phyloP scores from a whole-genome alignment of 345 rosid species.

The Erodium maritimum region DNA sequence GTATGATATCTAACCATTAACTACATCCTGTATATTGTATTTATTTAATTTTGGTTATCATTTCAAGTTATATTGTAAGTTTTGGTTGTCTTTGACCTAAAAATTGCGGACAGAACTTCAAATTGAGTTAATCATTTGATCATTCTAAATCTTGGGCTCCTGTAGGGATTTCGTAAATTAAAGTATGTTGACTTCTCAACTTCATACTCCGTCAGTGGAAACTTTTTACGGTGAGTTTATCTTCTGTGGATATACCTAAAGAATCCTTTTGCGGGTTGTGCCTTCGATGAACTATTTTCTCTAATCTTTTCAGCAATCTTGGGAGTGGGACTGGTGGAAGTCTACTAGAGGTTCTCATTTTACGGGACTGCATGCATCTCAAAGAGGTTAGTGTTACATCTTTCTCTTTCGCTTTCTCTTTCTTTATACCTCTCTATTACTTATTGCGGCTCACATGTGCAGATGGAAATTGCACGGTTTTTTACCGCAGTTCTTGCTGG shows the following conservation, averaged over 20 bases:
- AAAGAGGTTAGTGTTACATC: slow-evolving; percentile 41
- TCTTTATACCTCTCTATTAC: not conserved
- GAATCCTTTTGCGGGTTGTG: no score
- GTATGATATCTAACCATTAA: no score
- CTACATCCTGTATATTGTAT: no score
- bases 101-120: no score
- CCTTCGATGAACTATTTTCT: not conserved
- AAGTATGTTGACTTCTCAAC: slow-evolving; percentile 66
- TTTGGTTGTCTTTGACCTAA: no score
- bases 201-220: slow-evolving; percentile 57
- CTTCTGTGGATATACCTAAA: not conserved
- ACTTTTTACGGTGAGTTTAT: slow-evolving; percentile 53
- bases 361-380: slow-evolving; percentile 69
- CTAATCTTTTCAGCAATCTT: slow-evolving; percentile 35
- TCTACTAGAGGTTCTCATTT: slow-evolving; percentile 54
- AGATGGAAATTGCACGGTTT: slow-evolving; percentile 64
- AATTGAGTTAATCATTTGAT: not conserved
- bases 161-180: slow-evolving; percentile 59
- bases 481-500: slow-evolving; percentile 47
- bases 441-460: slow-evolving; percentile 14
- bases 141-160: not conserved
- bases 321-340: slow-evolving; percentile 39
- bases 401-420: not conserved
- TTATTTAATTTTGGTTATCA: no score
- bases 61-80: no score